Evolutionary conservation across 2,329 filamentous ascomycete species (phyloP).

Genomic region (Fusarium sacchari): DNA sequence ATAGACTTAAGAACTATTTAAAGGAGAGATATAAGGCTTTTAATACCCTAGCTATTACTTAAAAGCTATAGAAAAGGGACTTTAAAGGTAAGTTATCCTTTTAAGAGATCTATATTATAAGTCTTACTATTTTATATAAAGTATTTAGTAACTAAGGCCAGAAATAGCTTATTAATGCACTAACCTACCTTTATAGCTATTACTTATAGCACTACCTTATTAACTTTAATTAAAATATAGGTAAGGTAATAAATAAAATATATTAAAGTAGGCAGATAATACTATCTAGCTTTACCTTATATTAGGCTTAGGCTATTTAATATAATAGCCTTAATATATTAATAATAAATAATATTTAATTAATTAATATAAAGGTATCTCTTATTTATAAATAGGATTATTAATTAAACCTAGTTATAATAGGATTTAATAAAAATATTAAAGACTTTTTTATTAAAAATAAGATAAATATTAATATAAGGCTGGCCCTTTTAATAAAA

Average conservation of each 20-base stretch:
- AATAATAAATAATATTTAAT: not conserved
- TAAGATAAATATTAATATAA: not conserved
- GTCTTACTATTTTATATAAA: not conserved
- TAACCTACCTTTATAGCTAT: not conserved
- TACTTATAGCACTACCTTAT: not conserved
- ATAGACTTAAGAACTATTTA: not conserved
- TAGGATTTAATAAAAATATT: not conserved
- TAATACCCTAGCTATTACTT: not conserved
- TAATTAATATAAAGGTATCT: not conserved
- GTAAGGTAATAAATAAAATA: rapidly evolving
- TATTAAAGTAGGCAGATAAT: rapidly evolving
- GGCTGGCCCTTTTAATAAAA: not conserved
- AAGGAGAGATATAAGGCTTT: not conserved
- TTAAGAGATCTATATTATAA: not conserved
- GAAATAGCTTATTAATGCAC: not conserved
- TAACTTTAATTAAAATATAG: not conserved
- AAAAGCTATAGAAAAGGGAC: not conserved
- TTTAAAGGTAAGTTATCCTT: not conserved
- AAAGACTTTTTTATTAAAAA: not conserved
- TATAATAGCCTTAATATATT: not conserved
- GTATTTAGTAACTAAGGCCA: not conserved
- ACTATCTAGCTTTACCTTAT: not conserved
- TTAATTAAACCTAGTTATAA: not conserved
- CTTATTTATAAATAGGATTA: not conserved
- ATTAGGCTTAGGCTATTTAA: not conserved